A percentile compares a stretch with the other conserved stretches of the same genome.
phyloP scores from a whole-genome alignment of 345 rosid genomes.

The Corchorus capsularis region DNA sequence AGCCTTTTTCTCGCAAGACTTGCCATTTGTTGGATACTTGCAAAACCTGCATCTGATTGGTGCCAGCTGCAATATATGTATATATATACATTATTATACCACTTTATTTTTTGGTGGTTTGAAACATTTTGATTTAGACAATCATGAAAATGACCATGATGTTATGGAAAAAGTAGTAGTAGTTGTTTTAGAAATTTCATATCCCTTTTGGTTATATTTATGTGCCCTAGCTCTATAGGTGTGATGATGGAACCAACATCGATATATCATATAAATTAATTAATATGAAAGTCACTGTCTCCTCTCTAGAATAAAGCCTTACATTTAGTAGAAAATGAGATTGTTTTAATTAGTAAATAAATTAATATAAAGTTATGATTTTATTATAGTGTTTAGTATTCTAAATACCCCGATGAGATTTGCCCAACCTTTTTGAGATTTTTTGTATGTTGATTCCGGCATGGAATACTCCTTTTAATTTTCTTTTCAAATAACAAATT shows the following conservation, averaged over 20 bases:
- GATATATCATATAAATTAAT: neutral
- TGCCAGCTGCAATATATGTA: conserved; percentile 40
- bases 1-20: conserved; percentile 30
- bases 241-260: conserved; percentile 39
- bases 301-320: neutral
- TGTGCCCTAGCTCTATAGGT: conserved; percentile 26
- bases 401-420: conserved; percentile 33
- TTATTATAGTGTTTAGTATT: neutral
- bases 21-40: conserved; percentile 38
- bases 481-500: neutral
- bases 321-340: conserved; percentile 5
- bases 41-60: conserved; percentile 30
- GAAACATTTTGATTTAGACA: conserved; percentile 27
- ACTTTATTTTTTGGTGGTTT: too few relatives aligned
- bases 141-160: conserved; percentile 33
- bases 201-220: neutral
- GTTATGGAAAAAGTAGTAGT: conserved; percentile 3
- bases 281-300: neutral
- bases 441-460: conserved; percentile 23
- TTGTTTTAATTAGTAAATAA: conserved; percentile 1
- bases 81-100: too few relatives aligned
- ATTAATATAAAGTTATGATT: neutral
- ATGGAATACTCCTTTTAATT: conserved; percentile 12
- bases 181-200: neutral
- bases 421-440: conserved; percentile 36